A percentile compares a stretch with the other conserved stretches of the same genome.
phyloP scores from a whole-genome alignment of 2,329 filamentous ascomycete species.

The Sclerotinia nivalis region DNA sequence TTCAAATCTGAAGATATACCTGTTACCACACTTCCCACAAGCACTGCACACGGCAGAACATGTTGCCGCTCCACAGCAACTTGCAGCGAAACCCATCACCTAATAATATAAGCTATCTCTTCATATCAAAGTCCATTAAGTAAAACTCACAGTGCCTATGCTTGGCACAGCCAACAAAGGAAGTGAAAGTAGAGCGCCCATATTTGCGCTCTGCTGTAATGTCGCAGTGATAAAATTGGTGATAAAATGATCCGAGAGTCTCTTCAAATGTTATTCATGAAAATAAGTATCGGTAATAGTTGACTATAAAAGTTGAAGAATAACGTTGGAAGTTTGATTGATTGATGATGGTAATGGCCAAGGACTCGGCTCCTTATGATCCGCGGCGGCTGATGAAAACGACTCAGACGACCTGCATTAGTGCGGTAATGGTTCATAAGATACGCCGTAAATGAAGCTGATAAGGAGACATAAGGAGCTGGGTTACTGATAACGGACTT shows the following conservation, averaged over 20 bases:
- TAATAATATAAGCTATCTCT: slow-evolving; percentile 43
- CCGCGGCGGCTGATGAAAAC: slow-evolving; percentile 26
- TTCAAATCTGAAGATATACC: slow-evolving; percentile 50
- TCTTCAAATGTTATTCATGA: background rate
- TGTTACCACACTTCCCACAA: slow-evolving; percentile 96
- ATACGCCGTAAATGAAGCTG: slow-evolving; percentile 13
- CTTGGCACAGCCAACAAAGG: slow-evolving; percentile 88
- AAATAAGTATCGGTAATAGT: slow-evolving; percentile 10
- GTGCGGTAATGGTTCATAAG: slow-evolving; percentile 11
- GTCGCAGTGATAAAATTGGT: background rate
- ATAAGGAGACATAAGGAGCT: slow-evolving; percentile 13
- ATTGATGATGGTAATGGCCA: background rate
- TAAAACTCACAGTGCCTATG: slow-evolving; percentile 71
- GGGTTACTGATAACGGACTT: slow-evolving; percentile 15
- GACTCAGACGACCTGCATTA: slow-evolving; percentile 12
- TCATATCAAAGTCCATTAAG: slow-evolving; percentile 8
- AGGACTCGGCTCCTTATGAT: slow-evolving; percentile 20
- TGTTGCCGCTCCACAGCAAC: slow-evolving; percentile 94
- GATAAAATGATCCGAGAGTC: background rate
- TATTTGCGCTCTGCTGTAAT: slow-evolving; percentile 45
- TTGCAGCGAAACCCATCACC: slow-evolving; percentile 77
- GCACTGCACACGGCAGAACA: slow-evolving; percentile 95
- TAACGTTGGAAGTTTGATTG: slow-evolving; percentile 4
- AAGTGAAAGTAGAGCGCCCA: slow-evolving; percentile 90
- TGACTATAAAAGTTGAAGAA: slow-evolving; percentile 1